Evolutionary conservation across 2,329 filamentous ascomycete genomes (phyloP), one percentile per base, ranked within the genome.

Genomic region (Fusarium sp.): DNA sequence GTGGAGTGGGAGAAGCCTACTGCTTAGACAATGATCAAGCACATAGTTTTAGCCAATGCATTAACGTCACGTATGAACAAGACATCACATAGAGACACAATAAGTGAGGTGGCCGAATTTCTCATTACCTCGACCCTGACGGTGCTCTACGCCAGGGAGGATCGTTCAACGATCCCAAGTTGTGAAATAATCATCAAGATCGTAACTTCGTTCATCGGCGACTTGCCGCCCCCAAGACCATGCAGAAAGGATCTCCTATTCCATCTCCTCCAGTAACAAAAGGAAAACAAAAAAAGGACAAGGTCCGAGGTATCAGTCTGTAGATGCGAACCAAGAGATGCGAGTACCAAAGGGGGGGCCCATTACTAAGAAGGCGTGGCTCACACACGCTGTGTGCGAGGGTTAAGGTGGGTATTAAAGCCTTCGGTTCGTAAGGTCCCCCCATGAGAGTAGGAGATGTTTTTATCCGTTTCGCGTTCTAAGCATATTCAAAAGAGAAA

Each of bases 1-100:
- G 84, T 91, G 24, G 81, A 87, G 58, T 87, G 85, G 65, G 62
- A 70, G 44, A 58, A 71, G 39, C 51, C 50, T 6, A 48, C 52
- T 22, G 56, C 50, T n/a, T 60, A 40, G 43, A 33, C 22, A 22
- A 5, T 11, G 11, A 11, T 36, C 15, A 22, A 17, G 14, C 7
- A 38, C 17, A 26, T 7, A 28, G 6, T 38, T 34, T 44, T 28
- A 13, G 7, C 14, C 18, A 40, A 58, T 7, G 24, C 24, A 48
- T 44, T 24, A 6, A 18, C 40, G 38, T 52, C 31, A 38, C 51
- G 58, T 22, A 42, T 4, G 7, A 36, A 17, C 8, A 48, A 51
- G 8, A 39, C 20, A 53, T 65, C 62, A 65, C 62, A 40, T 36
- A 53, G 14, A 60, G 2, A 48, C 17, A 63, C 53, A 55, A 36